Percentiles rank a stretch among this genome's conserved stretches.
Conservation (phyloP, 2,329 filamentous ascomycete genomes). For the Blastomyces parvus region DNA sequence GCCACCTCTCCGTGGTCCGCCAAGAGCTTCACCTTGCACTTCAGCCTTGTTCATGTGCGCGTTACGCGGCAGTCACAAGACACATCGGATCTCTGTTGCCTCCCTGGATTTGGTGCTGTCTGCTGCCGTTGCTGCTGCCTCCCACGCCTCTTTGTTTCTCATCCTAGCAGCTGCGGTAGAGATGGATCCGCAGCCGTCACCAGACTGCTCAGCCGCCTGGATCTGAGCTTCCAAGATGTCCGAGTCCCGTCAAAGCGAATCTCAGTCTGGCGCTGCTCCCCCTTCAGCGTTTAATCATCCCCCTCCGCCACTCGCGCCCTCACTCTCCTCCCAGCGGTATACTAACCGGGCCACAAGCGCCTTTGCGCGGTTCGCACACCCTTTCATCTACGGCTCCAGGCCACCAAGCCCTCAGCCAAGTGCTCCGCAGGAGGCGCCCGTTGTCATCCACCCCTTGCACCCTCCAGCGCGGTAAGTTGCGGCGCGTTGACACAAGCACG, state of each 20-base stretch:
- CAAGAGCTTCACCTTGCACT: not conserved
- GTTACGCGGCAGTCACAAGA: not conserved
- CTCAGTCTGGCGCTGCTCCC: constrained; percentile 17
- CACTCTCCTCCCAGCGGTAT: constrained; percentile 33
- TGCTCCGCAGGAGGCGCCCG: constrained; percentile 24
- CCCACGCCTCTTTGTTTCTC: not conserved
- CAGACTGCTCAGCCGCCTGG: constrained; percentile 14
- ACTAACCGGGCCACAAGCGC: constrained; percentile 38
- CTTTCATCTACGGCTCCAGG: constrained; percentile 45
- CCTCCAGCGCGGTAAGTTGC: constrained; percentile 32
- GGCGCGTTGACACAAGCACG: not conserved
- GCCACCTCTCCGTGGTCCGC: not conserved
- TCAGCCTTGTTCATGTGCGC: not conserved
- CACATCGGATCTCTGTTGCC: not conserved
- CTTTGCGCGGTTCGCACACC: constrained; percentile 45
- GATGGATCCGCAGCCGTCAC: constrained; percentile 18
- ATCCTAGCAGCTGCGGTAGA: not conserved
- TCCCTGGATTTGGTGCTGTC: not conserved
- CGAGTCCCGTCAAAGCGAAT: constrained; percentile 21
- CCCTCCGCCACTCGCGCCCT: constrained; percentile 23
- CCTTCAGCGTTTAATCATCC: constrained; percentile 10
- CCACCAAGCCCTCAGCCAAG: constrained; percentile 44
- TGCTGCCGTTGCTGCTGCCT: not conserved
- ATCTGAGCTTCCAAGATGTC: constrained; percentile 22
- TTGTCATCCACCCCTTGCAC: constrained; percentile 26